Evolutionary conservation across 176 grass and related monocot species (phyloP).

Genomic region (Triticum turgidum): DNA sequence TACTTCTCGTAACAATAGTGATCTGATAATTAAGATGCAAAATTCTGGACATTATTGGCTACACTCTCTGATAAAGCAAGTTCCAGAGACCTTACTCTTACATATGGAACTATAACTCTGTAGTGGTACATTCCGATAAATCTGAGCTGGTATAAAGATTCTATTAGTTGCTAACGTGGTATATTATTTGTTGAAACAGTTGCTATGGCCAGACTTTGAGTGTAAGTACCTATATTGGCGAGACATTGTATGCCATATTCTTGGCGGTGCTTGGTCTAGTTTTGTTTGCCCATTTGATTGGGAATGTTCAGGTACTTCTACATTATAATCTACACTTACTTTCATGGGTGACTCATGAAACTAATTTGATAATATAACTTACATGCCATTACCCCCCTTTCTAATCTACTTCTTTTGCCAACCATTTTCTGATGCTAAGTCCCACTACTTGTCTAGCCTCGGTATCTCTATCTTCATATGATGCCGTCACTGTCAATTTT

Average conservation of each 20-base stretch:
- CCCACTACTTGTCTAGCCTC: not conserved
- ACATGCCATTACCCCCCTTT: not conserved
- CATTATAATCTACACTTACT: not conserved
- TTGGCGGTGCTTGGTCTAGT: slow-evolving; percentile 83
- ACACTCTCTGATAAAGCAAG: not conserved
- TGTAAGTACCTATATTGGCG: slow-evolving; percentile 96
- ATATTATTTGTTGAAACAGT: slow-evolving; percentile 46
- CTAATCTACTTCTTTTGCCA: not conserved
- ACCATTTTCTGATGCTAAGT: not conserved
- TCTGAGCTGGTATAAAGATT: not conserved
- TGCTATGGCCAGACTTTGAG: slow-evolving; percentile 87
- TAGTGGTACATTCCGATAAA: not conserved
- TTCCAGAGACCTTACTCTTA: not conserved
- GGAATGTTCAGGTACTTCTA: slow-evolving; percentile 86
- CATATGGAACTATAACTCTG: not conserved
- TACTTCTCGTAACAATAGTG: not conserved
- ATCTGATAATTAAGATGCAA: slow-evolving; percentile 1
- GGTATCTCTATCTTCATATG: not conserved
- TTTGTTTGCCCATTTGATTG: slow-evolving; percentile 94
- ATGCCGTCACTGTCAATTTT: not conserved
- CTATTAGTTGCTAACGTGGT: slow-evolving; percentile 14
- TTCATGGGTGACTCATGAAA: not conserved
- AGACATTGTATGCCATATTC: slow-evolving; percentile 91
- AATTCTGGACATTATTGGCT: not conserved
- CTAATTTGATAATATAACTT: not conserved